Evolutionary conservation across 768 basidiomycete genomes (phyloP), one percentile per base, ranked within the genome.

Genomic region (Mrakia blollopis): DNA sequence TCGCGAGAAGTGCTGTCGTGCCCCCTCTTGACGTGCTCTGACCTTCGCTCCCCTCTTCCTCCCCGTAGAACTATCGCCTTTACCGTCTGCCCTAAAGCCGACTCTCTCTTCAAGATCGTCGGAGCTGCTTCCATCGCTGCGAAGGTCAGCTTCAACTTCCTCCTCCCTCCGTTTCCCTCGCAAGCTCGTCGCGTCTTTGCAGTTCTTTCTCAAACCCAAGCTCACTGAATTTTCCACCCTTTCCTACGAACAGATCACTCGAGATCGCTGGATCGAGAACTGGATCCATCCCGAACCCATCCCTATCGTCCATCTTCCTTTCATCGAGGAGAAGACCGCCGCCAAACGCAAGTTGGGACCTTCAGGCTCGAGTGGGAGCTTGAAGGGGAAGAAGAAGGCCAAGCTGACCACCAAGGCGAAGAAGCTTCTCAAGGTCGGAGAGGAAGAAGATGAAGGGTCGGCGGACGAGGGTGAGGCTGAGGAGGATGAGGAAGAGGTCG

Each of bases 101-200:
- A 99, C 81, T 90, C 90, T n/a, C 89, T 92, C 78, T 99, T 89
- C 87, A 97, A 94, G 81, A 95, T 99, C 78, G 97, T 99, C 77
- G 91, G 93, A 30, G 97, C 97, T 9, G 97, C 96, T 1, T 94
- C 92, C 82, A 93, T 98, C n/a, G 94, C 94, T 3, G 97, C 97
- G 2, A 99, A 99, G 84, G 94, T 96, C 3, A 30, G 77, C 41
- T n/a, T 60, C 35, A n/a, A 32, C 4, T 35, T 35, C n/a, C 28
- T 13, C 28, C 16, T 47, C 23, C n/a, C 25, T 72, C 10, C 10
- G 21, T 25, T 13, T 44, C 69, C 44, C 69, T 10, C 69, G 37
- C 39, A 9, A 35, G n/a, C 30, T 68, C 32, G 61, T 18, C 44
- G 70, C 47, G 39, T 21, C 25, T 72, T n/a, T 35, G 2, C 21